Evolutionary conservation across 345 rosid genomes (phyloP).

Genomic region (Lagerstroemia speciosa): DNA sequence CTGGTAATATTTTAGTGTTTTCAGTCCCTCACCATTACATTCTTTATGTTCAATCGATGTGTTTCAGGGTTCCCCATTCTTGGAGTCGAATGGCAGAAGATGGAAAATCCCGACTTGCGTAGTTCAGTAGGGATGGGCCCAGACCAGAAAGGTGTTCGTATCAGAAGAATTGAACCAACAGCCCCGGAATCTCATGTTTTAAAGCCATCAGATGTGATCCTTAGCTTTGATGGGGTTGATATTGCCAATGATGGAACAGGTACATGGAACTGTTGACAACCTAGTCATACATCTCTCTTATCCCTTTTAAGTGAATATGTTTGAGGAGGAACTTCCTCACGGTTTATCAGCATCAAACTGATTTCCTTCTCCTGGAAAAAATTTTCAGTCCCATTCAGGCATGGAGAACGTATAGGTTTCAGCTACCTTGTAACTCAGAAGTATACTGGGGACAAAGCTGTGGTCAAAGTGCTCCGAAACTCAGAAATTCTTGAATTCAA

Average conservation of each 20-base stretch:
- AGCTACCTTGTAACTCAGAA: conserved; percentile 91
- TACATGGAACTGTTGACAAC: conserved; percentile 10
- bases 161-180: conserved; percentile 89
- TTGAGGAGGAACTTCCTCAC: neutral
- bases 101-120: conserved; percentile 91
- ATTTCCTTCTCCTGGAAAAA: conserved; percentile 7
- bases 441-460: conserved; percentile 78
- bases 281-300: neutral
- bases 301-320: neutral
- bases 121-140: conserved; percentile 71
- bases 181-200: conserved; percentile 75
- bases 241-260: conserved; percentile 98
- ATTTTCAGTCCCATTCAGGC: conserved; percentile 82
- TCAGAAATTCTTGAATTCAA: conserved; percentile 52
- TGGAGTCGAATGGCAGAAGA: conserved; percentile 99
- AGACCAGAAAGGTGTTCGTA: conserved; percentile 81
- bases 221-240: conserved; percentile 75
- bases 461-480: conserved; percentile 68
- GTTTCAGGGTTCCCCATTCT: conserved; percentile 70
- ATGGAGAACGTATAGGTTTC: conserved; percentile 88
- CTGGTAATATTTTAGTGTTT: neutral
- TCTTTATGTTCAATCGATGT: neutral
- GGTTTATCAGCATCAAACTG: neutral
- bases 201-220: conserved; percentile 78
- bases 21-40: neutral